phyloP scores from a whole-genome alignment of 148 eudicot species.

The Simmondsia chinensis region DNA sequence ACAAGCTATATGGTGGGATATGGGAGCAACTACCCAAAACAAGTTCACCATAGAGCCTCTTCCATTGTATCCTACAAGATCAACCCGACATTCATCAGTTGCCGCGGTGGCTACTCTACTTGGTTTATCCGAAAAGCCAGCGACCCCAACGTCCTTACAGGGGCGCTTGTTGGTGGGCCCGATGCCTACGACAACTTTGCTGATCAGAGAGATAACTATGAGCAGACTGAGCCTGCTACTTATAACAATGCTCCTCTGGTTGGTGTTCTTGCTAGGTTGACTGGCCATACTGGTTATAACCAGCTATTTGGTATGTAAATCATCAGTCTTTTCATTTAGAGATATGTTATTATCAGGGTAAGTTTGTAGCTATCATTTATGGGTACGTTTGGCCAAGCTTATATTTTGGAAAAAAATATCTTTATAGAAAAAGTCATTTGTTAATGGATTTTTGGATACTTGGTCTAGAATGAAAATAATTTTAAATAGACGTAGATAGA shows the following conservation, averaged over 20 bases:
- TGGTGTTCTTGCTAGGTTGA: conserved; percentile 72
- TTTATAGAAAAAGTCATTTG: too few species aligned
- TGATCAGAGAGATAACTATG: conserved; percentile 84
- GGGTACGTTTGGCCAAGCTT: too few species aligned
- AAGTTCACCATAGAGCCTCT: conserved; percentile 88
- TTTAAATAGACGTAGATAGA: too few species aligned
- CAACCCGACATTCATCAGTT: conserved; percentile 60
- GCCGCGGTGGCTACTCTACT: conserved; percentile 92
- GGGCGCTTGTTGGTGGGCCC: conserved; percentile 96
- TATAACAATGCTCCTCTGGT: conserved; percentile 96
- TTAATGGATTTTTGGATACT: too few species aligned
- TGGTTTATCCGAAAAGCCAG: conserved; percentile 82
- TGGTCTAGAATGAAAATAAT: too few species aligned
- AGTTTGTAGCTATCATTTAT: too few species aligned
- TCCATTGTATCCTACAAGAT: conserved; percentile 79
- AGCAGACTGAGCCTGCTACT: conserved; percentile 98
- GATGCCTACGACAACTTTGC: conserved; percentile 98
- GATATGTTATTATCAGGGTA: too few species aligned
- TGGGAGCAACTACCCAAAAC: conserved; percentile 80
- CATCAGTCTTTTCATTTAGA: too few species aligned
- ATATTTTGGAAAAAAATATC: too few species aligned
- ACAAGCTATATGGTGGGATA: conserved; percentile 99
- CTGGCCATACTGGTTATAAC: conserved; percentile 79
- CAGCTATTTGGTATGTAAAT: conserved; percentile 71
- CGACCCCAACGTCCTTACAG: conserved; percentile 81